Base-by-base conservation (phyloP, 176 grass and related monocot species). In the Bonia amplexicaulis region DNA sequence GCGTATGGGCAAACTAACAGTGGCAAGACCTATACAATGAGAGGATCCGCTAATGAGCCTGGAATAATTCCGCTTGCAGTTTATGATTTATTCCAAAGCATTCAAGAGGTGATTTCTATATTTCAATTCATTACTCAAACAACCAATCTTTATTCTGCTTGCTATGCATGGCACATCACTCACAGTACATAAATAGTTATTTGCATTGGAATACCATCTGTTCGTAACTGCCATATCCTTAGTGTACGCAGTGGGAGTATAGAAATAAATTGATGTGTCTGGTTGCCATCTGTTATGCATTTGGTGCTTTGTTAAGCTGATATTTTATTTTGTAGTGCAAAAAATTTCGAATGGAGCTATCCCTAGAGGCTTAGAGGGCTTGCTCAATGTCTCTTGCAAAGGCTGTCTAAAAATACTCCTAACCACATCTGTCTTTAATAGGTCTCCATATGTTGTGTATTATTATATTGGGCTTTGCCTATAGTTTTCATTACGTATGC, bases 1-100 rank as follows among this genome's bases (percentile, higher is more conserved):
- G 96, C 91, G 37, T 98, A 98, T 89, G 96, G 96, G 54, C 96
- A 98, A 92, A 98, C 93, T 14, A 98, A 92, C 49, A 98, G 96
- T 58, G 96, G 96, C 19, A 98, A 98, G 85, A 98, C 96, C 9
- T 85, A 90, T 82, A 98, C 93, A 23, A 98, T 98, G 96, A 91
- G 92, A 81, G 96, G 96, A 61, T 93, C 87, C 35, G 19, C 22
- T 60, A 55, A 51, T 44, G 96, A 98, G 80, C 91, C 89, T 44
- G 93, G 96, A 73, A 95, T 98, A 60, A 98, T 98, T 68, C 89
- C 96, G 9, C 93, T 95, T 55, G 91, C 93, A 13, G 90, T 95
- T 64, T 72, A 92, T 42, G 93, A 95, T 73, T 90, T 98, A 52
- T 98, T 98, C 47, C 62, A 88, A 54, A 87, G 60, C 44, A 95